Evolutionary conservation across 1,284 basidiomycete species (phyloP).

Genomic region (Polyporus tsugae): DNA sequence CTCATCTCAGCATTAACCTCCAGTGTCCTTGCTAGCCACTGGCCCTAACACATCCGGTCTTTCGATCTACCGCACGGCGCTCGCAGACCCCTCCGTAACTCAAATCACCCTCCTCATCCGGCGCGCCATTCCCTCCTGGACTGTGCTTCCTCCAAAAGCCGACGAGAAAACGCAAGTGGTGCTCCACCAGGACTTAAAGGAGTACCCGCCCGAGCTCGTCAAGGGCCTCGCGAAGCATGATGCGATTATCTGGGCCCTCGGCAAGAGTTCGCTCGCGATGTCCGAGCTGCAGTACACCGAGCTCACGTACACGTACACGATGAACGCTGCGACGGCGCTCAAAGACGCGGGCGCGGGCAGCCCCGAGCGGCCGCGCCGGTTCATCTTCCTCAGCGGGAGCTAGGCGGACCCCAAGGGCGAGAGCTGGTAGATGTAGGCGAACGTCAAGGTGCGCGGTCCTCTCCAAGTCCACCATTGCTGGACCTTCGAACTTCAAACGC

Average conservation of each 20-base stretch:
- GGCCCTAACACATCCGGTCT: constrained; percentile 43
- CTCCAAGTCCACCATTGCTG: not conserved
- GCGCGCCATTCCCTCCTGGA: constrained; percentile 44
- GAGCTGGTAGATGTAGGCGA: constrained; percentile 42
- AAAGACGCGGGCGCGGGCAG: constrained; percentile 41
- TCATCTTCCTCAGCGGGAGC: constrained; percentile 46
- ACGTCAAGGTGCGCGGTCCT: constrained; percentile 45
- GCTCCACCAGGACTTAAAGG: constrained; percentile 45
- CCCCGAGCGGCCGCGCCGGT: constrained; percentile 41
- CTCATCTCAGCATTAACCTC: not conserved
- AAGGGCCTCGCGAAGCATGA: constrained; percentile 45
- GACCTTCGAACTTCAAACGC: not conserved
- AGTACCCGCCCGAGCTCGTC: constrained; percentile 45
- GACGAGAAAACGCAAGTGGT: constrained; percentile 43
- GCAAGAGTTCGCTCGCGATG: constrained; percentile 43
- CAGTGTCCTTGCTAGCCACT: not conserved
- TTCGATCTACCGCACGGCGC: constrained; percentile 47
- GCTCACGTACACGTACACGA: constrained; percentile 47
- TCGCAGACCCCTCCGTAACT: constrained; percentile 42
- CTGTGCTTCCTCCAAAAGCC: constrained; percentile 43
- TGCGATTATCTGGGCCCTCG: constrained; percentile 52
- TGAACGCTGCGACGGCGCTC: constrained; percentile 43
- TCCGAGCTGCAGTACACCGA: constrained; percentile 47
- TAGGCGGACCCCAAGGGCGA: constrained; percentile 42
- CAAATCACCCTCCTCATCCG: constrained; percentile 47